phyloP scores from a whole-genome alignment of 208 protist species.

The Angomonas ambiguus region DNA sequence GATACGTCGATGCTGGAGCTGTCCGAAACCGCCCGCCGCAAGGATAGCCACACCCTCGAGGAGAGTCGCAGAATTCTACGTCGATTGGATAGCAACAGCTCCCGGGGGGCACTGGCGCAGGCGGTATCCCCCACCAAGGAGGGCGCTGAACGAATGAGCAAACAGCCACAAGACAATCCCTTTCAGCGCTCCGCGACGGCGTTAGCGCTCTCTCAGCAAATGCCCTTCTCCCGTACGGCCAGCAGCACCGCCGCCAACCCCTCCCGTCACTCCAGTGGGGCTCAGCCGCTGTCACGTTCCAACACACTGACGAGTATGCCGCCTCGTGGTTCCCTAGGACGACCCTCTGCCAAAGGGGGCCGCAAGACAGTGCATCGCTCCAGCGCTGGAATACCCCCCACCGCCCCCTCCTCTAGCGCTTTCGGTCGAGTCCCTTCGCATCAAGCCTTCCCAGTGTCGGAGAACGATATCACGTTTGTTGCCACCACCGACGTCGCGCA shows the following conservation, averaged over 20 bases:
- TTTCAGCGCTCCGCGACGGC: slow-evolving; percentile 35
- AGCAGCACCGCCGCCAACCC: background rate
- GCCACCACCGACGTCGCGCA: slow-evolving; percentile 43
- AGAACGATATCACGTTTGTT: slow-evolving; percentile 46
- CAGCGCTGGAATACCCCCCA: background rate
- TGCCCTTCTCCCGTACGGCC: slow-evolving; percentile 34
- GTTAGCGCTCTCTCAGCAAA: slow-evolving; percentile 34
- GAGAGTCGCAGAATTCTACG: slow-evolving; percentile 50
- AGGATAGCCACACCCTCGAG: slow-evolving; percentile 27
- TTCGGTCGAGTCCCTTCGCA: too few relatives aligned
- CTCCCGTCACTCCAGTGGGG: slow-evolving; percentile 1
- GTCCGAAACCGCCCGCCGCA: slow-evolving; percentile 16
- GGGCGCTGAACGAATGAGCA: background rate
- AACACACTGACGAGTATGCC: slow-evolving; percentile 2
- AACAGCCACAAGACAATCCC: slow-evolving; percentile 9
- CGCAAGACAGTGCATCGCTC: slow-evolving; percentile 1
- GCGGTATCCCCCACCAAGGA: slow-evolving; percentile 21
- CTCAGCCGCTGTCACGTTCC: slow-evolving; percentile 14
- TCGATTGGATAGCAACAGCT: slow-evolving; percentile 21
- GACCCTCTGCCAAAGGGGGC: background rate
- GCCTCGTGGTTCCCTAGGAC: background rate
- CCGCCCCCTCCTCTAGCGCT: slow-evolving; percentile 22
- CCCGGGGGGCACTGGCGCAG: slow-evolving; percentile 43
- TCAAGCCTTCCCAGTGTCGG: slow-evolving; percentile 54
- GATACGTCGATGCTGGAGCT: slow-evolving; percentile 21